Evolutionary conservation across 768 basidiomycete genomes (phyloP).

Genomic region (Lyophyllum semitale): DNA sequence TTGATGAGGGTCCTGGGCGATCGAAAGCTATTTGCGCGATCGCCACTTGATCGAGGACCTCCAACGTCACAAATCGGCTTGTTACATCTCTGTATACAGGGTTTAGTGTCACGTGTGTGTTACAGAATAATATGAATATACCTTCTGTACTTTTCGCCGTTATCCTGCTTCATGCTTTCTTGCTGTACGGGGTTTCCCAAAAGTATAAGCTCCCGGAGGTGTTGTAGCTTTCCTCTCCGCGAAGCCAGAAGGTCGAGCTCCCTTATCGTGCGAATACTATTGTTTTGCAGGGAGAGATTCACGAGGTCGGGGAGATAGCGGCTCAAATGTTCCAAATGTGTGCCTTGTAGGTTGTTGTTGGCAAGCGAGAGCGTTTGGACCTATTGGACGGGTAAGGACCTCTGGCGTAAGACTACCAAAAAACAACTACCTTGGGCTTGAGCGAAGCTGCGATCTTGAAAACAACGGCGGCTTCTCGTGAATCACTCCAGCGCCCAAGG

Average conservation of each 20-base stretch:
- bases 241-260: slow-evolving; percentile 70
- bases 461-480: slow-evolving; percentile 76
- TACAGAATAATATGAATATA: slow-evolving; percentile 34
- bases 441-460: slow-evolving; percentile 86
- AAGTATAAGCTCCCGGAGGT: slow-evolving; percentile 73
- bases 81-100: slow-evolving; percentile 64
- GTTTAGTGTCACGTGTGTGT: too few species aligned
- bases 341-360: slow-evolving; percentile 64
- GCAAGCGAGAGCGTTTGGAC: slow-evolving; percentile 85
- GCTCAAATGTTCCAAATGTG: slow-evolving; percentile 59
- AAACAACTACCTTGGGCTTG: slow-evolving; percentile 60
- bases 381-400: slow-evolving; percentile 33
- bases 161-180: slow-evolving; percentile 54
- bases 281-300: slow-evolving; percentile 81
- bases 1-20: slow-evolving; percentile 54
- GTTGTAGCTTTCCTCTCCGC: slow-evolving; percentile 56
- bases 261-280: slow-evolving; percentile 66
- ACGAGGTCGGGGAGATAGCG: slow-evolving; percentile 79
- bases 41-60: slow-evolving; percentile 82
- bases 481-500: slow-evolving; percentile 68
- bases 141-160: slow-evolving; percentile 70
- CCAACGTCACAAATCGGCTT: slow-evolving; percentile 77
- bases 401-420: not conserved
- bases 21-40: slow-evolving; percentile 83
- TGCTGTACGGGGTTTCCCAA: slow-evolving; percentile 77